These are phyloP conservation scores for Vitis hybrid DNA, from an alignment of 177 flowering plant species.

Conservation along the genomic window DNA sequence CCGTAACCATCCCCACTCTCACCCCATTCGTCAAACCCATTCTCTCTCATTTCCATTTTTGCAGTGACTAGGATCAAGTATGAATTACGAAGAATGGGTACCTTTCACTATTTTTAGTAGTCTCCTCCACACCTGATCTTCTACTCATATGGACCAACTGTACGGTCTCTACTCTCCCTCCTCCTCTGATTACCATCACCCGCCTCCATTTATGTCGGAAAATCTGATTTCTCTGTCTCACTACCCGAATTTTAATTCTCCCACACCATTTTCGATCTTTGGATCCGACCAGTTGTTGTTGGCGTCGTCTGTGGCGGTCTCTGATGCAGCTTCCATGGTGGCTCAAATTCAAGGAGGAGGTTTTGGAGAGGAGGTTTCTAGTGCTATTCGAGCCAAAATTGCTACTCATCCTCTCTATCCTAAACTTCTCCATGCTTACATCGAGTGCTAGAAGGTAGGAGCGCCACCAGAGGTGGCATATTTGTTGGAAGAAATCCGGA, in stretches of 20 bases:
- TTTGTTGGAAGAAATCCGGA: conserved; percentile 68
- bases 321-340: conserved; percentile 25
- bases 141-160: conserved; percentile 9
- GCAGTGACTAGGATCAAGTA: too few species aligned
- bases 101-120: too few species aligned
- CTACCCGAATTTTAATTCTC: neutral
- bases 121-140: neutral
- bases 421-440: conserved; percentile 35
- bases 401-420: conserved; percentile 46
- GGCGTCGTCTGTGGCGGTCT: conserved; percentile 10
- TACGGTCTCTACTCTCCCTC: conserved; percentile 13
- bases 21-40: too few species aligned
- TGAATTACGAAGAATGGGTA: too few species aligned
- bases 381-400: conserved; percentile 29
- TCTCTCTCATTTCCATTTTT: neutral
- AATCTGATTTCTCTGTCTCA: neutral
- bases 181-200: neutral
- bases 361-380: conserved; percentile 23
- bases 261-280: conserved; percentile 5
- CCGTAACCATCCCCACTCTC: too few species aligned
- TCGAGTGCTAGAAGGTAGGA: conserved; percentile 64
- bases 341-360: conserved; percentile 17
- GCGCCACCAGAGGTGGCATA: conserved; percentile 78
- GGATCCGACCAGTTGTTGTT: conserved; percentile 21
- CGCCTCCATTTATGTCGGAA: neutral